Conservation (phyloP, 1,284 basidiomycete species). For the Leccinum fuscescens region DNA sequence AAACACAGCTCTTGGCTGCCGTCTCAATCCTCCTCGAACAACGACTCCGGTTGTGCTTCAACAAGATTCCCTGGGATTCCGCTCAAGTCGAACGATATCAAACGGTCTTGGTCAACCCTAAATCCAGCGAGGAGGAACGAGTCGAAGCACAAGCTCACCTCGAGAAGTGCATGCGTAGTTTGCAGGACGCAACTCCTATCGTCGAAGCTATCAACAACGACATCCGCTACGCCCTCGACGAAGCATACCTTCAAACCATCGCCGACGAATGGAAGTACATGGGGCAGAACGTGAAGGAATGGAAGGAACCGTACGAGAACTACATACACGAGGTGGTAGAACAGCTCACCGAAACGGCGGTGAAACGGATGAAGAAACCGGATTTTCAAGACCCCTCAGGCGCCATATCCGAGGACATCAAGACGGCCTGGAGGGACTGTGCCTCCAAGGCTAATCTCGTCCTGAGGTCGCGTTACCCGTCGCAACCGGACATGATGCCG, state of each 20-base stretch:
- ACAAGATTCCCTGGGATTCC: neutral
- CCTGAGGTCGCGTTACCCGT: too few species aligned
- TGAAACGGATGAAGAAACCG: neutral
- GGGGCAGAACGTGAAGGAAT: neutral
- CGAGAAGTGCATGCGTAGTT: too few species aligned
- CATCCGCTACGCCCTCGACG: neutral
- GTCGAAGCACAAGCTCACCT: neutral
- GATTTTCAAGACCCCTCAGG: neutral
- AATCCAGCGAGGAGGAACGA: neutral
- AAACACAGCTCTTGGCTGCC: too few species aligned
- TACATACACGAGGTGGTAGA: neutral
- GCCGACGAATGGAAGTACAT: neutral
- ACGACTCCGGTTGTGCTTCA: too few species aligned
- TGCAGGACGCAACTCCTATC: neutral
- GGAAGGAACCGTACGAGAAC: neutral
- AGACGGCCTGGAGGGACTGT: neutral
- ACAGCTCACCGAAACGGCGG: too few species aligned
- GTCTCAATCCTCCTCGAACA: too few species aligned
- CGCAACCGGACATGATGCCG: neutral
- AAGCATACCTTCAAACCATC: neutral
- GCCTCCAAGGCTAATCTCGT: neutral
- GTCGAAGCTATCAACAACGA: neutral
- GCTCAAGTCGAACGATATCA: neutral
- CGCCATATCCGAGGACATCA: neutral
- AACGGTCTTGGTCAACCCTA: neutral